Conservation (phyloP, 371 early-diverging fungal species). For the Smittium culicis region DNA sequence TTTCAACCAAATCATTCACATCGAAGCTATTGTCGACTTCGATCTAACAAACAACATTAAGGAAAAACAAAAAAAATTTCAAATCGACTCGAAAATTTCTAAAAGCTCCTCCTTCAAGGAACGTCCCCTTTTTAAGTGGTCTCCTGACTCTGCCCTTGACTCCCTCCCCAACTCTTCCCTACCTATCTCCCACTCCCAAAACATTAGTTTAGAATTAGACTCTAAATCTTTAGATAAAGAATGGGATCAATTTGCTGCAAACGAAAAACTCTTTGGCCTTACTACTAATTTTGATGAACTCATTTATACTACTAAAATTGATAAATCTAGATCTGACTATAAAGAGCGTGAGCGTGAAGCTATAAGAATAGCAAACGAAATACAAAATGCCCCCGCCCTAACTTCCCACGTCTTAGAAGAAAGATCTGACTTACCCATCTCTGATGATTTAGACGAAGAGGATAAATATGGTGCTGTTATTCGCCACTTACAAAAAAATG, state of each 20-base stretch:
- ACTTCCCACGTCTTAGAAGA: slow-evolving; percentile 91
- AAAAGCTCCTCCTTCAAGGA: slow-evolving; percentile 44
- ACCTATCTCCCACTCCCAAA: not conserved
- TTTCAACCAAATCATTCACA: slow-evolving; percentile 52
- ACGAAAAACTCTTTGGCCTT: slow-evolving; percentile 88
- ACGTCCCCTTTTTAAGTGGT: slow-evolving; percentile 78
- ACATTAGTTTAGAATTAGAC: not conserved
- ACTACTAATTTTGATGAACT: slow-evolving; percentile 91
- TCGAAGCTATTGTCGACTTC: slow-evolving; percentile 44
- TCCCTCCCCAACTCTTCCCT: not conserved
- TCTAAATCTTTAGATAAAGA: slow-evolving; percentile 12
- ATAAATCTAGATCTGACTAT: slow-evolving; percentile 70
- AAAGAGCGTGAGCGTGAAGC: slow-evolving; percentile 81
- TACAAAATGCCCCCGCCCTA: slow-evolving; percentile 52
- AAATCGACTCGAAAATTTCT: slow-evolving; percentile 83
- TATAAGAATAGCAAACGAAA: slow-evolving; percentile 79
- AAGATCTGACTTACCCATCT: slow-evolving; percentile 48
- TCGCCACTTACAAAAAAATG: slow-evolving; percentile 39
- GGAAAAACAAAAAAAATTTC: slow-evolving; percentile 40
- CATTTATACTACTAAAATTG: slow-evolving; percentile 87
- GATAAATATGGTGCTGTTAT: slow-evolving; percentile 70
- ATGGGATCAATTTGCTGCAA: slow-evolving; percentile 99
- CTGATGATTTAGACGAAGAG: slow-evolving; percentile 75
- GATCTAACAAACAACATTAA: slow-evolving; percentile 27
- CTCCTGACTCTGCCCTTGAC: slow-evolving; percentile 38